Conservation (phyloP, 148 eudicot species). For the Rhododendron ovatum region DNA sequence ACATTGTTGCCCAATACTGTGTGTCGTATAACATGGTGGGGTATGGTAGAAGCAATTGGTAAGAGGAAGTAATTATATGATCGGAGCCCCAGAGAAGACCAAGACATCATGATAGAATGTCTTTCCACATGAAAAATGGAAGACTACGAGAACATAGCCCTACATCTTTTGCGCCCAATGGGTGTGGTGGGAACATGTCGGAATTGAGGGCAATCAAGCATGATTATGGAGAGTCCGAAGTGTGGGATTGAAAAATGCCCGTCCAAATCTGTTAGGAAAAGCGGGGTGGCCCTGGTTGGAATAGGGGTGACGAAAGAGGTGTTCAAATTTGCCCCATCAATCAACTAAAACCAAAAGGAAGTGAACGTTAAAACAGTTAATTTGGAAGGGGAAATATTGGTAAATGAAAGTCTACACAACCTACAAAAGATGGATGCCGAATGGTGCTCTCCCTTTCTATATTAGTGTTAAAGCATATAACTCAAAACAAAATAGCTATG, state of each 20-base stretch:
- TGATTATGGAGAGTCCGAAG: neutral
- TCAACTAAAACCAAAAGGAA: neutral
- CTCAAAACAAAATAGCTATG: neutral
- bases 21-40: neutral
- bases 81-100: neutral
- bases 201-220: neutral
- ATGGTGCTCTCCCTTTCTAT: neutral
- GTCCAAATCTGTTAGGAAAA: neutral
- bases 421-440: neutral
- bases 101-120: neutral
- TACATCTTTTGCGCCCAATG: neutral
- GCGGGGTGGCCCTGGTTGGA: neutral
- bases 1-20: neutral
- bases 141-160: neutral
- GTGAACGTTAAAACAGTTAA: neutral
- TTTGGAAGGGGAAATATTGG: neutral
- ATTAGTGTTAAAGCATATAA: neutral
- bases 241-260: neutral
- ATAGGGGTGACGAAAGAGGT: neutral
- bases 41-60: neutral
- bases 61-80: neutral
- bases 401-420: neutral
- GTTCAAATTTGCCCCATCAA: neutral
- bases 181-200: neutral
- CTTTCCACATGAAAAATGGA: neutral